phyloP scores from a whole-genome alignment of 148 eudicot species.

The Rhododendron williamsianum region DNA sequence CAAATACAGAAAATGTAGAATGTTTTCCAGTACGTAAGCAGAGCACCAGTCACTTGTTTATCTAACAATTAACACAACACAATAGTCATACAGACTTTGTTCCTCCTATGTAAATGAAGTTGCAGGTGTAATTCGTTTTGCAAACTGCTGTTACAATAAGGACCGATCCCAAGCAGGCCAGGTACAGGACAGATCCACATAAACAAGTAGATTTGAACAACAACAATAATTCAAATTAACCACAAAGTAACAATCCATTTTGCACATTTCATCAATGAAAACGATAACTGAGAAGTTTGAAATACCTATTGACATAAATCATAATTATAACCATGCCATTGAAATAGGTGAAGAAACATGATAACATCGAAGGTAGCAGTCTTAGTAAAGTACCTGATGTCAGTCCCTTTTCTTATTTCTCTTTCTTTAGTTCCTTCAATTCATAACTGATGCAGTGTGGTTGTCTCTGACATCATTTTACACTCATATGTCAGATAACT shows the following conservation, averaged over 20 bases:
- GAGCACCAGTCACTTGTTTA: not conserved
- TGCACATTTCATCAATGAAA: not conserved
- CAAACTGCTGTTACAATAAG: not conserved
- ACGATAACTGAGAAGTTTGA: not conserved
- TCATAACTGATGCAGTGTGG: not conserved
- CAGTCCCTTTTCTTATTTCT: not conserved
- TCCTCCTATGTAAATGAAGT: not conserved
- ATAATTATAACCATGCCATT: not conserved
- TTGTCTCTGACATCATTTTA: not conserved
- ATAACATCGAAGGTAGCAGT: not conserved
- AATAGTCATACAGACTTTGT: not conserved
- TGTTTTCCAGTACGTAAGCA: not conserved
- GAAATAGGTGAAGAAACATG: not conserved
- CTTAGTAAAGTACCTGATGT: not conserved
- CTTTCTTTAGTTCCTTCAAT: not conserved
- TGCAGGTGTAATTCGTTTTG: not conserved
- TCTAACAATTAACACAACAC: not conserved
- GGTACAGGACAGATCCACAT: not conserved
- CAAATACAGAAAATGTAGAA: not conserved
- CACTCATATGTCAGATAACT: not conserved
- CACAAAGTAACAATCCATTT: not conserved
- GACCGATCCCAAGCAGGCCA: not conserved
- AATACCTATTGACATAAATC: not conserved
- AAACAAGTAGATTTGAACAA: not conserved
- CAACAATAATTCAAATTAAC: not conserved